Evolutionary conservation across 129 eudicot species (phyloP).

Genomic region (Logfia minima): DNA sequence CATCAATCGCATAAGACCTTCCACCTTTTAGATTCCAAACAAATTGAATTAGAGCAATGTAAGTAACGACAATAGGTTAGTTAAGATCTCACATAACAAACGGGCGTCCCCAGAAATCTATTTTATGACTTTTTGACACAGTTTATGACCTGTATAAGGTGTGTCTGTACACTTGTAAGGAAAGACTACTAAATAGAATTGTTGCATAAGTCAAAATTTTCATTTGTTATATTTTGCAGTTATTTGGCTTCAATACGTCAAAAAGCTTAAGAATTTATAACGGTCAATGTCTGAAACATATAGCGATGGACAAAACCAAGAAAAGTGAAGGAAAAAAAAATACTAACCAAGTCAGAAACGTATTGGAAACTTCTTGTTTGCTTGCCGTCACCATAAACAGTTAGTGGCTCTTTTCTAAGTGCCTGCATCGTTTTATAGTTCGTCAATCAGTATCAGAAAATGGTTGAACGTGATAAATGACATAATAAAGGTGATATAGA

Average conservation of each 20-base stretch:
- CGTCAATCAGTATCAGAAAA: background rate
- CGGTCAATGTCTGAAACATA: no score
- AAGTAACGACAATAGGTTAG: background rate
- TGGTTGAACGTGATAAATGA: background rate
- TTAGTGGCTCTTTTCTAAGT: constrained; percentile 84
- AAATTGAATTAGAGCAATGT: constrained; percentile 3
- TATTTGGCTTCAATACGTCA: background rate
- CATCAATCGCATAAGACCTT: constrained; percentile 93
- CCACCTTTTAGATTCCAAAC: constrained; percentile 52
- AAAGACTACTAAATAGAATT: background rate
- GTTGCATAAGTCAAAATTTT: background rate
- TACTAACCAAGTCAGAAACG: constrained; percentile 83
- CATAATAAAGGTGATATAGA: background rate
- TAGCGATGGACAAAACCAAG: background rate
- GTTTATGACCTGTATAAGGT: background rate
- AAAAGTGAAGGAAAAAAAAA: background rate
- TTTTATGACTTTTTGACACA: background rate
- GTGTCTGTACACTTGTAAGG: background rate
- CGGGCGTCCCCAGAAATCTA: background rate
- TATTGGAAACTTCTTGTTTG: constrained; percentile 95
- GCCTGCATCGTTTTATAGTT: constrained; percentile 45
- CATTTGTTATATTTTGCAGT: background rate
- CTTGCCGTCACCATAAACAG: constrained; percentile 94
- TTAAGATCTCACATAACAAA: background rate
- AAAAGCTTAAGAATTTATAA: no score